Base-by-base conservation (phyloP, 23 red algal genomes). In the Gracilaria domingensis region DNA sequence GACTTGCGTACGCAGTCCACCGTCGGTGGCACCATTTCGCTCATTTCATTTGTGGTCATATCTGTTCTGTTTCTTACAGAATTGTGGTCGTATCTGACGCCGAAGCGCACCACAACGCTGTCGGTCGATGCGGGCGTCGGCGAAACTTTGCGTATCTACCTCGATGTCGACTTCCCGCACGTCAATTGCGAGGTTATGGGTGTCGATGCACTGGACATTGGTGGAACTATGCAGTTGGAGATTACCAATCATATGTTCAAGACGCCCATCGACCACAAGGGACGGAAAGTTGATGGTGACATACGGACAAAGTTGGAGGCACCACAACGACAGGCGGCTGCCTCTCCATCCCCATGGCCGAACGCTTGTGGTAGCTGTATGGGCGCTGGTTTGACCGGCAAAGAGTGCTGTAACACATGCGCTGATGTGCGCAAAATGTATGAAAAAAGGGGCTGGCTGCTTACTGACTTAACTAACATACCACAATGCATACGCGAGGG, bases 361-460 rank as follows among this genome's bases (percentile, higher is more conserved):
- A 81, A 80, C 33, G 83, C 21, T 5, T 83, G 81, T 29, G 82
- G 82, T 72, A 55, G 65, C 40, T 88, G 81, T 53, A 94, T 83
- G 92, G 81, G 81, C 54, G 85, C 92, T 24, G 85, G 70, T 18
- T 47, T 59, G 28, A 81, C 73, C 1, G 40, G 53, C 16, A 66
- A 67, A 24, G 56, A 69, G 48, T 91, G 96, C 45, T 98, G 96
- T 61, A 98, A 98, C 55, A 98, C 93, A 17, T 98, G 96, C 81
- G 84, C 71, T 0, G 93, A 90, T 11, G 93, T 98, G 39, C 85
- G 80, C 20, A 85, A 87, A 40, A 79, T 62, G 50, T 98, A 98
- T 69, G 82, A 95, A 62, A 78, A 94, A 40, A 56, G 84, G 30
- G 89, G 93, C 66, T 98, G 93, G 96, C 32, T 83, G 33, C 73